These are phyloP conservation scores for Xylariales sp. DNA, from an alignment of 2,329 filamentous ascomycete genomes.

Conservation along the genomic window DNA sequence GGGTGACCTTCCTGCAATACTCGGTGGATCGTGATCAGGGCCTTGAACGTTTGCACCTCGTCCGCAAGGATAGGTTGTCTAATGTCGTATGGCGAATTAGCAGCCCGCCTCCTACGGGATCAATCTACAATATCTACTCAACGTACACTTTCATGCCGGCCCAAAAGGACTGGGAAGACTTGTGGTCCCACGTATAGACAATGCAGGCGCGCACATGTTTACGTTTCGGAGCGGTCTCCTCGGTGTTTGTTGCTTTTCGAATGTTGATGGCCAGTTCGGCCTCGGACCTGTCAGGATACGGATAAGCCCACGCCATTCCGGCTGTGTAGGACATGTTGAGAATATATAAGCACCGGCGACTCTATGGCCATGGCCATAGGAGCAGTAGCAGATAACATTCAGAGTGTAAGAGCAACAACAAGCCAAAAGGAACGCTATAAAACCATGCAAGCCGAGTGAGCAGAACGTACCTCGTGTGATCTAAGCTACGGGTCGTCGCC, in stretches of 20 bases:
- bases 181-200: constrained; percentile 99
- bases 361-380: constrained; percentile 5
- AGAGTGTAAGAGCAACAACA: constrained; percentile 8
- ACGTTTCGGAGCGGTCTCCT: constrained; percentile 75
- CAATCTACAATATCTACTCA: not conserved
- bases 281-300: constrained; percentile 65
- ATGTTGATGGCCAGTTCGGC: constrained; percentile 77
- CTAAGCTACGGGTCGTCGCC: constrained; percentile 50
- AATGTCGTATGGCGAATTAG: constrained; percentile 39
- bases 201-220: constrained; percentile 99
- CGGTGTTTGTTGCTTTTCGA: constrained; percentile 74
- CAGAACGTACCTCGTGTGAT: constrained; percentile 50
- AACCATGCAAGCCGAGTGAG: constrained; percentile 21
- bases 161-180: constrained; percentile 95
- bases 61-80: constrained; percentile 98
- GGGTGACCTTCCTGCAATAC: constrained; percentile 97
- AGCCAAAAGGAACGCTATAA: constrained; percentile 9
- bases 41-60: constrained; percentile 99
- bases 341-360: constrained; percentile 1
- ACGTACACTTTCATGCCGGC: constrained; percentile 96
- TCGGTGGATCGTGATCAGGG: constrained; percentile 96
- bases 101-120: constrained; percentile 2
- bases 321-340: constrained; percentile 35
- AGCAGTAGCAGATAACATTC: constrained; percentile 15
- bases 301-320: constrained; percentile 39